Evolutionary conservation across 1,284 basidiomycete genomes (phyloP).

Genomic region (Ustilago hordei): DNA sequence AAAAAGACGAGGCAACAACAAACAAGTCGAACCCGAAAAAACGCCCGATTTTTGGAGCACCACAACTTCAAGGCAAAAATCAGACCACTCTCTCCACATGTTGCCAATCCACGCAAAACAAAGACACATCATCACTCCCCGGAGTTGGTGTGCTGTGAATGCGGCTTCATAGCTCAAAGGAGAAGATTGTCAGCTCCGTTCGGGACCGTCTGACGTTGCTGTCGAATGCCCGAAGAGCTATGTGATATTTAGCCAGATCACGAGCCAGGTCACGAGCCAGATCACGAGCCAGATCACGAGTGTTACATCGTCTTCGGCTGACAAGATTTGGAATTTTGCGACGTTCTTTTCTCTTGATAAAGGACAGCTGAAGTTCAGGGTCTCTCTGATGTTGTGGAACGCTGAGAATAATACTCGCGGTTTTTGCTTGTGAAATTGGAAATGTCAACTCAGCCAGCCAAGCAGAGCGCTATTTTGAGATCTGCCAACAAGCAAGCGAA

Average conservation of each 20-base stretch:
- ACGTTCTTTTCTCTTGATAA: not conserved
- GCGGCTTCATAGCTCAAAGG: not conserved
- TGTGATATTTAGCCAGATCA: too few relatives aligned
- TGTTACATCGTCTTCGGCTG: not conserved
- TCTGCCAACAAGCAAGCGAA: not conserved
- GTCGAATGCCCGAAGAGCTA: too few relatives aligned
- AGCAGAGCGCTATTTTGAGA: not conserved
- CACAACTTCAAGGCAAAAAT: conserved; percentile 12
- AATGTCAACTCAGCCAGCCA: conserved; percentile 1
- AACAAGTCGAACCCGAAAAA: not conserved
- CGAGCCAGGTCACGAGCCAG: too few relatives aligned
- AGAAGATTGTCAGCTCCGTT: not conserved
- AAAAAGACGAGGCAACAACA: not conserved
- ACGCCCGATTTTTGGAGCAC: conserved; percentile 9
- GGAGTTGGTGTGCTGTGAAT: not conserved
- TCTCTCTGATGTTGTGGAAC: not conserved
- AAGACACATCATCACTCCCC: not conserved
- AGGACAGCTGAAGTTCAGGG: not conserved
- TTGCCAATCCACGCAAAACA: conserved; percentile 10
- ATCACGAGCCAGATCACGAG: too few relatives aligned
- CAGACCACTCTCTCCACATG: conserved; percentile 15
- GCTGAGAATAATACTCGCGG: not conserved
- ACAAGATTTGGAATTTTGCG: not conserved
- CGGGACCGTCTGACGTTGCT: not conserved
- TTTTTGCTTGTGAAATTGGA: conserved; percentile 6